phyloP scores from a whole-genome alignment of 1,284 basidiomycete species.

The Pisolithus thermaeus region DNA sequence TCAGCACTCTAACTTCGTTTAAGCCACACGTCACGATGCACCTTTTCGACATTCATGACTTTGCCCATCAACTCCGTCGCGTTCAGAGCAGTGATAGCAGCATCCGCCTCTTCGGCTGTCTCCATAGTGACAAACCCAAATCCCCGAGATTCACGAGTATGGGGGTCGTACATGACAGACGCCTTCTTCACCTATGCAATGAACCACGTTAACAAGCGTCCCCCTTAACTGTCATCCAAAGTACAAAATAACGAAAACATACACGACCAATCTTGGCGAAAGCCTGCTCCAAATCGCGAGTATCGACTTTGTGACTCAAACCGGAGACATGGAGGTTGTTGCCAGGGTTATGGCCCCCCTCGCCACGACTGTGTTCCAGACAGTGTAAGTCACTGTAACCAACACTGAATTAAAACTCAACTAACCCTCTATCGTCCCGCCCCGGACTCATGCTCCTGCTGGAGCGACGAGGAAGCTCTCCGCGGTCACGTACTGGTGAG shows the following conservation, averaged over 20 bases:
- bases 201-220: background rate
- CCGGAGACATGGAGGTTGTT: slow-evolving; percentile 97
- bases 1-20: background rate
- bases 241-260: slow-evolving; percentile 26
- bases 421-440: slow-evolving; percentile 52
- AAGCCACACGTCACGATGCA: slow-evolving; percentile 25
- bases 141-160: slow-evolving; percentile 92
- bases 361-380: slow-evolving; percentile 16
- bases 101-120: slow-evolving; percentile 80
- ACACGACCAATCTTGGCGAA: slow-evolving; percentile 91
- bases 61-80: slow-evolving; percentile 84
- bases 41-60: slow-evolving; percentile 82
- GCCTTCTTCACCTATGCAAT: slow-evolving; percentile 70
- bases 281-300: slow-evolving; percentile 79
- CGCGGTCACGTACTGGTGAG: slow-evolving; percentile 44
- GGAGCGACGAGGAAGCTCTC: slow-evolving; percentile 51
- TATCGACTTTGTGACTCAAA: slow-evolving; percentile 75
- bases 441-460: slow-evolving; percentile 69
- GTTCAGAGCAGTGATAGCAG: slow-evolving; percentile 80
- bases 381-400: background rate
- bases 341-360: slow-evolving; percentile 70
- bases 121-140: slow-evolving; percentile 99
- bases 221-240: background rate
- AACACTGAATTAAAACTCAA: slow-evolving; percentile 8
- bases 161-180: slow-evolving; percentile 96